Evolutionary conservation across 1,284 basidiomycete species (phyloP).

Genomic region (Rhodotorula sp.): DNA sequence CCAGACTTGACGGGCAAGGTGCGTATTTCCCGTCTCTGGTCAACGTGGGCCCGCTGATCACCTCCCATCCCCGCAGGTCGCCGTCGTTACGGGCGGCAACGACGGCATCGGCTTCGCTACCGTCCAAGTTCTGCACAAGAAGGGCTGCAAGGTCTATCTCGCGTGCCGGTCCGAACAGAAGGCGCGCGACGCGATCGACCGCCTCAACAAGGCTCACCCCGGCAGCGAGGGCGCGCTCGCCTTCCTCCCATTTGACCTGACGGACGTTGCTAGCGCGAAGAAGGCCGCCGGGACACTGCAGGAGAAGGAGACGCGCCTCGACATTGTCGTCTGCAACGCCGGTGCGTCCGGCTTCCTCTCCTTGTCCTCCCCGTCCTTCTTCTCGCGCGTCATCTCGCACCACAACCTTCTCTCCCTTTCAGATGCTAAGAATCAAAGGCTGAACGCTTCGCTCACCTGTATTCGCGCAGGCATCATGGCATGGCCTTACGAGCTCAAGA

Average conservation of each 20-base stretch:
- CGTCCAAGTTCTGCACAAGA: conserved; percentile 43
- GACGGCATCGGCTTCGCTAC: conserved; percentile 56
- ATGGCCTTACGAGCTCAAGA: conserved; percentile 35
- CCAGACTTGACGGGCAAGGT: conserved; percentile 36
- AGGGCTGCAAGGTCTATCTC: conserved; percentile 51
- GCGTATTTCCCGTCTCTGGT: neutral
- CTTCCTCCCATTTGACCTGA: conserved; percentile 49
- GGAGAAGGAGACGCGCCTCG: conserved; percentile 45
- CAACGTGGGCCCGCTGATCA: neutral
- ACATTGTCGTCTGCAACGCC: conserved; percentile 51
- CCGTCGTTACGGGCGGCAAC: conserved; percentile 43
- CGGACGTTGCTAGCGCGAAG: conserved; percentile 45
- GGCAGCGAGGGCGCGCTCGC: conserved; percentile 41
- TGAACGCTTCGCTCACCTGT: no score
- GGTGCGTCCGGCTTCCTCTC: conserved; percentile 5
- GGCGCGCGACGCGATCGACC: conserved; percentile 45
- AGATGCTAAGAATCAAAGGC: no score
- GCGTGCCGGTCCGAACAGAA: conserved; percentile 48
- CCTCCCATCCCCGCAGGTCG: conserved; percentile 15
- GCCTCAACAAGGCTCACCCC: conserved; percentile 13
- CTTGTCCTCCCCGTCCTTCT: no score
- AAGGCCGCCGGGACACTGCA: conserved; percentile 46
- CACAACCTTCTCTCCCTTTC: no score
- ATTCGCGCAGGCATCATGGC: conserved; percentile 32
- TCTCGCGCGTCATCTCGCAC: no score